Evolutionary conservation across 2,329 filamentous ascomycete genomes (phyloP).

Genomic region (Stemphylium vesicarium): DNA sequence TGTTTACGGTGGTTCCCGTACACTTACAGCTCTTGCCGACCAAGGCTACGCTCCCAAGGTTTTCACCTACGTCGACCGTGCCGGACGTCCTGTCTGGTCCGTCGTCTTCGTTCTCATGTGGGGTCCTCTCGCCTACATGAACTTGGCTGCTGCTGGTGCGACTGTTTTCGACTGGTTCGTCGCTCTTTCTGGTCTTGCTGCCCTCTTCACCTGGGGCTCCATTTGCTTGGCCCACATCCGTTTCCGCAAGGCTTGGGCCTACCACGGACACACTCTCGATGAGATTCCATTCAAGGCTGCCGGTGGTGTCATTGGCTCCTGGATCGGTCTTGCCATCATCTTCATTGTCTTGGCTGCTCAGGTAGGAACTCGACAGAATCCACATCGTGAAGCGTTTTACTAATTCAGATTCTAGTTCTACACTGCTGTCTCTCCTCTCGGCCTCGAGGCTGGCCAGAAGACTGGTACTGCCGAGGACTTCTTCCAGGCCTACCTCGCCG

Average conservation of each 20-base stretch:
- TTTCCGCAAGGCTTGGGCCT: slow-evolving; percentile 67
- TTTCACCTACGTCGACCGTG: slow-evolving; percentile 80
- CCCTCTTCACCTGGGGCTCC: slow-evolving; percentile 80
- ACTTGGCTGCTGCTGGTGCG: slow-evolving; percentile 55
- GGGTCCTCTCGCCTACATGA: slow-evolving; percentile 78
- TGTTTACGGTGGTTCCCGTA: slow-evolving; percentile 64
- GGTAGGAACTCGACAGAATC: slow-evolving; percentile 25
- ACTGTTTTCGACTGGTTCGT: slow-evolving; percentile 77
- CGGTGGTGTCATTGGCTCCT: slow-evolving; percentile 51
- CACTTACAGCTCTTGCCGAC: slow-evolving; percentile 60
- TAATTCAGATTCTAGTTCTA: slow-evolving; percentile 47
- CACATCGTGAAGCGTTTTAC: not conserved
- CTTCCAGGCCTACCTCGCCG: slow-evolving; percentile 56
- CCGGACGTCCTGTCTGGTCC: slow-evolving; percentile 78
- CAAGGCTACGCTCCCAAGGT: slow-evolving; percentile 74
- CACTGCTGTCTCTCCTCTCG: slow-evolving; percentile 44
- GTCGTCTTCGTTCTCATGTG: slow-evolving; percentile 71
- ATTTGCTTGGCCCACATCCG: slow-evolving; percentile 93
- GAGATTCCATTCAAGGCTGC: slow-evolving; percentile 54
- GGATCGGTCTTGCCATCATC: slow-evolving; percentile 49
- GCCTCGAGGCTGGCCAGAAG: slow-evolving; percentile 11
- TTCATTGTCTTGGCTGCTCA: slow-evolving; percentile 49
- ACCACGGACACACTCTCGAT: slow-evolving; percentile 50
- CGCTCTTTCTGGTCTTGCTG: slow-evolving; percentile 73
- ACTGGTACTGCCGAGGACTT: slow-evolving; percentile 50